Conservation (phyloP, 2,329 filamentous ascomycete species). For the Epichloe uncinata region DNA sequence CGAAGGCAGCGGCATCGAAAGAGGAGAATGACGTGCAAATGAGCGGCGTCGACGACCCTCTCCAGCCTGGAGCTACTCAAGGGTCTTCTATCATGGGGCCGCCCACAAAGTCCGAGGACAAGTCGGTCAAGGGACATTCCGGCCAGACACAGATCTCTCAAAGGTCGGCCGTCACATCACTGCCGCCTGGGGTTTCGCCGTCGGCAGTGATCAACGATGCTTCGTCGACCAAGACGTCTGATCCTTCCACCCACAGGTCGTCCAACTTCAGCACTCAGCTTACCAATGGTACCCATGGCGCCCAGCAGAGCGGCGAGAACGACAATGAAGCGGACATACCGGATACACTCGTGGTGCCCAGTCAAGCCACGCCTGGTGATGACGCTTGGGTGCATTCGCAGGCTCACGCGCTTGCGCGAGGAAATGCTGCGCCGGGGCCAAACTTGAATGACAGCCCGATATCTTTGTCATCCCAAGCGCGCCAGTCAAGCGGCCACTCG, state of each 20-base stretch:
- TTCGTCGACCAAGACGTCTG: conserved; percentile 83
- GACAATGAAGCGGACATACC: conserved; percentile 30
- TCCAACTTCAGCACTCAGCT: conserved; percentile 57
- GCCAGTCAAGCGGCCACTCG: conserved; percentile 13
- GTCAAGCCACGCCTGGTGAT: conserved; percentile 36
- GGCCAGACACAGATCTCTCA: conserved; percentile 51
- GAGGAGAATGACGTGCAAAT: conserved; percentile 46
- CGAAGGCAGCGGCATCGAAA: neutral
- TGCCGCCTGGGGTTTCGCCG: conserved; percentile 44
- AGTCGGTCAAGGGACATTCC: conserved; percentile 23
- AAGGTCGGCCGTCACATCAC: conserved; percentile 42
- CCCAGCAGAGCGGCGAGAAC: conserved; percentile 23
- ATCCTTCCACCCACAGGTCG: conserved; percentile 50
- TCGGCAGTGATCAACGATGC: conserved; percentile 64
- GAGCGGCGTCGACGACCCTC: conserved; percentile 39
- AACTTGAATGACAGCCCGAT: conserved; percentile 22
- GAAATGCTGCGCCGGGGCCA: conserved; percentile 16
- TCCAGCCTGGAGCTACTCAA: conserved; percentile 30
- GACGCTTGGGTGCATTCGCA: conserved; percentile 47
- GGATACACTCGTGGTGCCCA: conserved; percentile 37
- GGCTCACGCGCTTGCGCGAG: conserved; percentile 34
- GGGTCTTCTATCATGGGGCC: conserved; percentile 34
- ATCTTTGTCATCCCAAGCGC: conserved; percentile 23
- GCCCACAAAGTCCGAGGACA: conserved; percentile 26
- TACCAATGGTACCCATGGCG: conserved; percentile 50